A percentile compares a stretch with the other conserved stretches of the same genome.
Conservation (phyloP, 805 yeast genomes). For the Lachancea sp. region DNA sequence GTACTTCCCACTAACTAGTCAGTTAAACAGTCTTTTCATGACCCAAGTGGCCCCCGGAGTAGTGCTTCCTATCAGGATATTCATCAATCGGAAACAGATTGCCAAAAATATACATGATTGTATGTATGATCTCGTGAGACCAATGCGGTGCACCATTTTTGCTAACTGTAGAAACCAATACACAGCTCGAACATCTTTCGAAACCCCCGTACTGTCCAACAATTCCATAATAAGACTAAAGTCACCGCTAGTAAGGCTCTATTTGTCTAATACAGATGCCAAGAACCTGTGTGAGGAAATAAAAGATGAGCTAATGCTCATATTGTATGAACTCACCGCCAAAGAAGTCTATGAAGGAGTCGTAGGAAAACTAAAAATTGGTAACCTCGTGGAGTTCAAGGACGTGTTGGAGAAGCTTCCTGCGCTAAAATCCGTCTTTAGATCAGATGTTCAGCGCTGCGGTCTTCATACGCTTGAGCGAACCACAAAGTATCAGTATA, state of each 20-base stretch:
- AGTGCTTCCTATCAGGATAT: conserved; percentile 24
- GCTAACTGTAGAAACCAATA: neutral
- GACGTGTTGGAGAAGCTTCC: conserved; percentile 7
- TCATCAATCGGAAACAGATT: conserved; percentile 28
- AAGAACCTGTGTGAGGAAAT: conserved; percentile 23
- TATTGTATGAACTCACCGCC: conserved; percentile 27
- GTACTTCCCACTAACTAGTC: neutral
- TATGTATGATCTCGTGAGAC: conserved; percentile 1
- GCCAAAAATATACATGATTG: conserved; percentile 15
- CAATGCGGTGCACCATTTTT: neutral
- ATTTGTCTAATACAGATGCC: conserved; percentile 30
- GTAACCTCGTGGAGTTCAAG: conserved; percentile 21
- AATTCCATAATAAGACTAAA: conserved; percentile 31
- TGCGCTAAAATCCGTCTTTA: neutral
- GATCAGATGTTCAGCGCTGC: conserved; percentile 7
- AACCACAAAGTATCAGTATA: conserved; percentile 22
- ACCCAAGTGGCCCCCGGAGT: conserved; percentile 19
- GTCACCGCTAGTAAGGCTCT: conserved; percentile 26
- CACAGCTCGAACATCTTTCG: conserved; percentile 20
- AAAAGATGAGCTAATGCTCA: conserved; percentile 22
- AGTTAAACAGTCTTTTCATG: conserved; percentile 19
- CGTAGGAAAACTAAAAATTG: conserved; percentile 23
- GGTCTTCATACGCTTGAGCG: conserved; percentile 24
- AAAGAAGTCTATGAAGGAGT: conserved; percentile 17
- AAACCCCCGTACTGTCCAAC: conserved; percentile 32